A percentile compares a stretch with the other conserved stretches of the same genome.
Evolutionary conservation across 75 land plant species (phyloP).

Genomic region (Cupressus sempervirens): DNA sequence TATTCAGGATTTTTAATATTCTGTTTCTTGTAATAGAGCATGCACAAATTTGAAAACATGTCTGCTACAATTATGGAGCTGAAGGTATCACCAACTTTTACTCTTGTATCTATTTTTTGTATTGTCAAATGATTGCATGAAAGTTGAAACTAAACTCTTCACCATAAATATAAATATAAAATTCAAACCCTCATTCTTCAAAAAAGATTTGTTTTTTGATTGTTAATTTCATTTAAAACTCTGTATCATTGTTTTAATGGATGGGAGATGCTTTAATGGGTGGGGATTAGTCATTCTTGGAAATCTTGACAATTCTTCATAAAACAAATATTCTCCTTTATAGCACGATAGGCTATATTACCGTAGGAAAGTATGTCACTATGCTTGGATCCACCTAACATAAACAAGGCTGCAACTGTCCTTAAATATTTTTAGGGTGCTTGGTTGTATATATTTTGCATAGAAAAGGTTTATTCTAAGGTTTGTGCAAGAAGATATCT

Average conservation of each 20-base stretch:
- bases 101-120: not conserved
- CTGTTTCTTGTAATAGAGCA: not conserved
- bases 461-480: not conserved
- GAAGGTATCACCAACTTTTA: not conserved
- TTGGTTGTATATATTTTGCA: not conserved
- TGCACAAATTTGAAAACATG: not conserved
- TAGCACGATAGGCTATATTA: not conserved
- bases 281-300: not conserved
- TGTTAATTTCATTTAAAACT: not conserved
- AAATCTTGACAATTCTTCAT: not conserved
- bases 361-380: not conserved
- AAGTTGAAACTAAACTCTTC: not conserved
- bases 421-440: not conserved
- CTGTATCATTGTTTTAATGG: not conserved
- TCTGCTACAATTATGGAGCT: not conserved
- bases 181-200: not conserved
- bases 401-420: not conserved
- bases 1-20: not conserved
- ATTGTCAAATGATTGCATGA: not conserved
- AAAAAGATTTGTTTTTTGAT: not conserved
- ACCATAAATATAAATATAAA: not conserved
- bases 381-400: not conserved
- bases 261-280: not conserved
- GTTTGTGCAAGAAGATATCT: not conserved
- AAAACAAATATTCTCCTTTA: not conserved